phyloP scores from a whole-genome alignment of 768 basidiomycete species.

The Dentipellis fragilis region DNA sequence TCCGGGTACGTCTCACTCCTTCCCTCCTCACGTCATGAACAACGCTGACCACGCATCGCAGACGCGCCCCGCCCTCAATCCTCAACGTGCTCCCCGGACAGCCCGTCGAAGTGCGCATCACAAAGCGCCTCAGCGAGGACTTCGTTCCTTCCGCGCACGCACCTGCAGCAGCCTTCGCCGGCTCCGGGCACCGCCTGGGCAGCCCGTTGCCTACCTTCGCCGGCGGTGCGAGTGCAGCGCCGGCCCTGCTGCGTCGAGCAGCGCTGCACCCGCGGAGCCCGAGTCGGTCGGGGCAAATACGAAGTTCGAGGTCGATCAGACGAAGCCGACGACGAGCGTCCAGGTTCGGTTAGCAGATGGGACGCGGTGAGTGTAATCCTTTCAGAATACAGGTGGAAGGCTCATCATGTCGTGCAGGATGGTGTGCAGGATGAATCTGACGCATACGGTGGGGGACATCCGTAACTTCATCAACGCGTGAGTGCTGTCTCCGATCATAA shows the following conservation, averaged over 20 bases:
- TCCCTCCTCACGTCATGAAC: neutral
- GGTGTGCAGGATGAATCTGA: conserved; percentile 71
- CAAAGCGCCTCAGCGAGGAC: conserved; percentile 58
- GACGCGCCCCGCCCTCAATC: conserved; percentile 69
- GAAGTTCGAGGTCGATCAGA: conserved; percentile 75
- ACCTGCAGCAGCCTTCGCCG: conserved; percentile 45
- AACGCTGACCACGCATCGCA: conserved; percentile 16
- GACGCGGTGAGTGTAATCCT: conserved; percentile 44
- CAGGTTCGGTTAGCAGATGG: conserved; percentile 91
- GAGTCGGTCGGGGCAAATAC: conserved; percentile 34
- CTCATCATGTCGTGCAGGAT: neutral
- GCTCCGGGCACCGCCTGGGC: conserved; percentile 75
- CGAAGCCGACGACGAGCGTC: conserved; percentile 74
- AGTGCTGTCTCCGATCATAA: conserved; percentile 25
- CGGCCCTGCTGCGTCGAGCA: conserved; percentile 23
- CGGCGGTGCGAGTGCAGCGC: conserved; percentile 5
- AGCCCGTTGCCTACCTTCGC: conserved; percentile 48
- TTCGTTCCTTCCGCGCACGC: conserved; percentile 48
- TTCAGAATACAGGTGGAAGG: neutral
- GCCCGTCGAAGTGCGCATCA: conserved; percentile 74
- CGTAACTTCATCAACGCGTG: conserved; percentile 86
- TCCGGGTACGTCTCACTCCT: conserved; percentile 46
- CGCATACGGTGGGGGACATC: conserved; percentile 81
- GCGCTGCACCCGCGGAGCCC: conserved; percentile 15
- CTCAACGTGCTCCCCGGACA: conserved; percentile 69